These are phyloP conservation scores for Alternaria triticina DNA, from an alignment of 2,329 filamentous ascomycete genomes.

Conservation along the genomic window DNA sequence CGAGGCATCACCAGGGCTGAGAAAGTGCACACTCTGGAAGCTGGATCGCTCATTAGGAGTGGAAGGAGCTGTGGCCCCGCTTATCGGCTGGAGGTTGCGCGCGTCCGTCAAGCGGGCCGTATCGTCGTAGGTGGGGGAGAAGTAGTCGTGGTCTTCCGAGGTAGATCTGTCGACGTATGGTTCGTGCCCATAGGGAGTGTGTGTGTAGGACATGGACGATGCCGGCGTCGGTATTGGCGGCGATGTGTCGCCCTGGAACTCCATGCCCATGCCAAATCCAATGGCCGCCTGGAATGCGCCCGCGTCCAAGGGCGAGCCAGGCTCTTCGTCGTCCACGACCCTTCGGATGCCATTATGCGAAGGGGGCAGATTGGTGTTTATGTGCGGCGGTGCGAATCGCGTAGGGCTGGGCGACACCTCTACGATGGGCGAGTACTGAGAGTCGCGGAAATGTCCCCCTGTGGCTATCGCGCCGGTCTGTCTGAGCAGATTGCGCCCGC, in stretches of 20 bases:
- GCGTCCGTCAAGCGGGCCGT: slow-evolving; percentile 65
- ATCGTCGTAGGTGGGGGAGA: slow-evolving; percentile 62
- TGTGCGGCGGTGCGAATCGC: slow-evolving; percentile 39
- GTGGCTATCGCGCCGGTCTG: slow-evolving; percentile 51
- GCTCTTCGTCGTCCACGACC: slow-evolving; percentile 47
- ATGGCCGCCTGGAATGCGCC: slow-evolving; percentile 58
- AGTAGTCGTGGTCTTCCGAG: slow-evolving; percentile 63
- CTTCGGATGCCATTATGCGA: slow-evolving; percentile 32
- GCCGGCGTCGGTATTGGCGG: slow-evolving; percentile 32
- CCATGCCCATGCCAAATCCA: slow-evolving; percentile 55
- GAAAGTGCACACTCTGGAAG: slow-evolving; percentile 62
- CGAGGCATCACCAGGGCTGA: slow-evolving; percentile 50
- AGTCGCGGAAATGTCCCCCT: slow-evolving; percentile 46
- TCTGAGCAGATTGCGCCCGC: slow-evolving; percentile 56
- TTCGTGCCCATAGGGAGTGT: slow-evolving; percentile 26
- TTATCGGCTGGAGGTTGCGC: slow-evolving; percentile 63
- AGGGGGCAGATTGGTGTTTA: slow-evolving; percentile 46
- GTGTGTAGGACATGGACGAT: slow-evolving; percentile 58
- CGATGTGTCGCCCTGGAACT: slow-evolving; percentile 51
- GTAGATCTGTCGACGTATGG: slow-evolving; percentile 49
- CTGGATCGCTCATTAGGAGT: slow-evolving; percentile 52
- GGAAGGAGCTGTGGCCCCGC: slow-evolving; percentile 53
- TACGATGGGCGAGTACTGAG: slow-evolving; percentile 61
- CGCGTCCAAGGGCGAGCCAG: slow-evolving; percentile 52
- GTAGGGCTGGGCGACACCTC: slow-evolving; percentile 60